Base-by-base conservation (phyloP, 2,329 filamentous ascomycete species). In the Nemania serpens region DNA sequence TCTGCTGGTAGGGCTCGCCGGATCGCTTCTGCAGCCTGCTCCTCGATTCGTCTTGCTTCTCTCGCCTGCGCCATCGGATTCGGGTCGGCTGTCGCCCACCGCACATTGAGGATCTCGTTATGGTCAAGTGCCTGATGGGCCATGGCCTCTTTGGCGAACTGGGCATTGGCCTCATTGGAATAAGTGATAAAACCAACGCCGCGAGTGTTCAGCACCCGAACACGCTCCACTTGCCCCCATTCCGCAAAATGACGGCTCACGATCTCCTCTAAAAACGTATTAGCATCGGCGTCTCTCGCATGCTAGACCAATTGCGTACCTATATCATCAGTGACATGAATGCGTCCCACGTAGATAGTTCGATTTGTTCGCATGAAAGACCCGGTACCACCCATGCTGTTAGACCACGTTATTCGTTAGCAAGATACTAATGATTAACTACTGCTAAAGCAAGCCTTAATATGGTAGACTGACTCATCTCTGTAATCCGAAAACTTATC, bases 101-200 rank as follows among this genome's bases (percentile, higher is more conserved):
- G 85, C 49, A 99, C 93, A 75, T 99, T 99, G 25, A 99, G 79
- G 20, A 97, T 88, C 77, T 99, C 95, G 64, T 87, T 89, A 75
- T 98, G 90, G 71, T 99, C 95, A 29, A 99, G 81, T 0, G 88
- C 87, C 77, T 99, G 95, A 73, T 97, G 92, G 5, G 92, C 91
- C 94, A 99, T 98, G 0, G 95, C 91, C 75, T 97, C 93, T 73
- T 94, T 94, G 3, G 55, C 93, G 69, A 97, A 97, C 73, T 96
- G 89, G 2, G 90, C 89, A 69, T 95, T 96, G 43, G 91, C 88
- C 73, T 97, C 91, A 73, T 97, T 97, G 22, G 86, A 84, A 73
- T 98, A 98, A 10, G 96, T 99, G 58, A 99, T 88, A 75, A 99
- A 99, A 0, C 89, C 96, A 18, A 99, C 95, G 56, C 95, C 96